Percentiles rank a stretch among this genome's conserved stretches.
Evolutionary conservation across 208 protist genomes (phyloP).

Genomic region (Crithidia bombi): DNA sequence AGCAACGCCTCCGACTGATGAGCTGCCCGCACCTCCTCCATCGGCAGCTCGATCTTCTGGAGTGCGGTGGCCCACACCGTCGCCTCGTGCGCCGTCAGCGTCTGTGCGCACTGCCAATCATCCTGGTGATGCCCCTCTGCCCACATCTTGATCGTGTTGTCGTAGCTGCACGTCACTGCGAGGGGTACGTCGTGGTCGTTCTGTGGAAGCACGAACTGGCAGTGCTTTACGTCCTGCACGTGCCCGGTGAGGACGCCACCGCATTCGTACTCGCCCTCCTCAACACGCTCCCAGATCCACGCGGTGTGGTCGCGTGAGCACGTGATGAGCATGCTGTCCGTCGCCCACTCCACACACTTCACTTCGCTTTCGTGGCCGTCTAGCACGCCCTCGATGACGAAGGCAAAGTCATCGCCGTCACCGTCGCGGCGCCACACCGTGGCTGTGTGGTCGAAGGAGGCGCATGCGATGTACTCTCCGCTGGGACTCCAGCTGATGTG

Average conservation of each 20-base stretch:
- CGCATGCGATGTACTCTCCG: constrained; percentile 78
- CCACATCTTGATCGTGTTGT: constrained; percentile 79
- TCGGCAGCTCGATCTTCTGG: constrained; percentile 59
- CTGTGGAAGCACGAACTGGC: constrained; percentile 69
- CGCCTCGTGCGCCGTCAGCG: constrained; percentile 62
- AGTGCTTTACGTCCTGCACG: constrained; percentile 91
- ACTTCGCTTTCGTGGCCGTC: constrained; percentile 94
- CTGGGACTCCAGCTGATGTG: constrained; percentile 87
- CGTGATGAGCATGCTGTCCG: constrained; percentile 82
- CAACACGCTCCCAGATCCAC: constrained; percentile 92
- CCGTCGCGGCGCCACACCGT: constrained; percentile 71
- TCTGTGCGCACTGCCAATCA: constrained; percentile 90
- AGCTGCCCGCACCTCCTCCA: constrained; percentile 38
- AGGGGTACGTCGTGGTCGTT: constrained; percentile 61
- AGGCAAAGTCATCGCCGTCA: constrained; percentile 40
- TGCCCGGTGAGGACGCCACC: constrained; percentile 88
- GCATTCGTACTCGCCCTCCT: constrained; percentile 90
- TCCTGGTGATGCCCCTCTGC: constrained; percentile 79
- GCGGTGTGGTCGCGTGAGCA: constrained; percentile 90
- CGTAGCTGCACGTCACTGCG: constrained; percentile 84
- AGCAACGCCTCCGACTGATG: constrained; percentile 17
- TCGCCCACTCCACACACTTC: constrained; percentile 88
- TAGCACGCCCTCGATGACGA: constrained; percentile 75
- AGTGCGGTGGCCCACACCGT: constrained; percentile 90
- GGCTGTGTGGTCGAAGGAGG: constrained; percentile 84